phyloP scores from a whole-genome alignment of 2,329 filamentous ascomycete genomes.

The Diaporthe caulivora region DNA sequence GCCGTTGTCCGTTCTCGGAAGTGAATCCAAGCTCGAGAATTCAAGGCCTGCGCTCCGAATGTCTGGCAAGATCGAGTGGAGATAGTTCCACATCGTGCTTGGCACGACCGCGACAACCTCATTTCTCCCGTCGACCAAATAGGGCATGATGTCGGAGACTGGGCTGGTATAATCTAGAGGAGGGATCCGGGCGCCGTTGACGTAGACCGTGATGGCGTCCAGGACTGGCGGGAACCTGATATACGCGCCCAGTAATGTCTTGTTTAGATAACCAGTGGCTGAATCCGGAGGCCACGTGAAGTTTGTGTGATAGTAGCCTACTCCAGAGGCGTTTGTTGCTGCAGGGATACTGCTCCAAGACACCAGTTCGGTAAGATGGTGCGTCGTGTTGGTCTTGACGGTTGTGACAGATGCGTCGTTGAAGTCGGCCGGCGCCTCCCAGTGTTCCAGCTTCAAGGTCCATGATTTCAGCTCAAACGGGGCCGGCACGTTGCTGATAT shows the following conservation, averaged over 20 bases:
- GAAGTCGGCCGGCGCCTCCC: conserved; percentile 18
- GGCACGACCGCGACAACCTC: background rate
- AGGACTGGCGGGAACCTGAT: conserved; percentile 7
- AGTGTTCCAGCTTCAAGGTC: conserved; percentile 21
- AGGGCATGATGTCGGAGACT: background rate
- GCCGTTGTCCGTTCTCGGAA: conserved; percentile 2
- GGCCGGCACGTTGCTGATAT: background rate
- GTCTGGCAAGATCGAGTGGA: conserved; percentile 4
- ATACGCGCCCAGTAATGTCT: background rate
- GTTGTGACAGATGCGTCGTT: background rate
- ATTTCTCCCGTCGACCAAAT: conserved; percentile 1
- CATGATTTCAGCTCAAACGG: conserved; percentile 11
- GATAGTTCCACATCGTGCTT: conserved; percentile 12
- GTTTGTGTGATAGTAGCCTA: conserved; percentile 26
- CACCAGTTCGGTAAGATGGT: conserved; percentile 9
- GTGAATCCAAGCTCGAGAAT: background rate
- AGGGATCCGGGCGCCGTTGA: conserved; percentile 14
- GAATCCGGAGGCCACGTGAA: conserved; percentile 18
- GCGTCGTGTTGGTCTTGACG: conserved; percentile 20
- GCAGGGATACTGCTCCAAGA: conserved; percentile 21
- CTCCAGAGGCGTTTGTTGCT: conserved; percentile 9
- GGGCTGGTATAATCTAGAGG: conserved; percentile 14
- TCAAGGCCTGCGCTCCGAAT: background rate
- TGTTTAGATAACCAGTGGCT: background rate
- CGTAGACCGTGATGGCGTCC: background rate